Percentiles rank a stretch among this genome's conserved stretches.
Conservation (phyloP, 129 eudicot genomes). For the Kitagawia praeruptora region DNA sequence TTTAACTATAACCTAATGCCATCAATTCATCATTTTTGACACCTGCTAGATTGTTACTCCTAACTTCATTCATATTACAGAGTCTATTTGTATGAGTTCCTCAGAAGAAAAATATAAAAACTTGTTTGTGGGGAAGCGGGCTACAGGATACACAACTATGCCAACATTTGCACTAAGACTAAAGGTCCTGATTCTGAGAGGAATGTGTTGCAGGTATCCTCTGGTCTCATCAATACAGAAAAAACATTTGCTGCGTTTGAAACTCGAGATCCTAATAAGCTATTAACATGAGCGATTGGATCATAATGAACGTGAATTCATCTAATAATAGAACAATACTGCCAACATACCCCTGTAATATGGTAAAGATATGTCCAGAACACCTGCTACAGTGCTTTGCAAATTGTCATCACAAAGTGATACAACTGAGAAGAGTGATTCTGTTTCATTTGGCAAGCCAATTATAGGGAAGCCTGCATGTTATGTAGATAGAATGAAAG, state of each 20-base stretch:
- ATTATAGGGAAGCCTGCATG: background rate
- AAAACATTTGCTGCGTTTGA: background rate
- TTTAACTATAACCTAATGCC: too few species aligned
- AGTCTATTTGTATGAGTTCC: too few species aligned
- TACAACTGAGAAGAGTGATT: background rate
- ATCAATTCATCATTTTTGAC: too few species aligned
- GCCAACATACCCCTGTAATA: background rate
- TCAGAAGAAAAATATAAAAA: too few species aligned
- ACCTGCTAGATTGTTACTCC: too few species aligned
- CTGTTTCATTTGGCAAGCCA: background rate
- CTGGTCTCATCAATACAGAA: slow-evolving; percentile 8
- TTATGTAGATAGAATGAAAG: background rate
- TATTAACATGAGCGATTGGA: background rate
- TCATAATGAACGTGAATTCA: background rate
- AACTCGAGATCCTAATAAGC: slow-evolving; percentile 1
- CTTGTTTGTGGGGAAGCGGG: too few species aligned
- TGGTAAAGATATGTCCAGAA: background rate
- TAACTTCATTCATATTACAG: too few species aligned
- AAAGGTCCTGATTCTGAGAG: background rate
- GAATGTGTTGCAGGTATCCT: slow-evolving; percentile 6
- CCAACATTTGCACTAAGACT: background rate
- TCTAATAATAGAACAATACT: background rate
- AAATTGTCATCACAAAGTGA: slow-evolving; percentile 3
- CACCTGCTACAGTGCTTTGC: background rate
- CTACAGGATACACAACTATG: too few species aligned